phyloP scores from a whole-genome alignment of 116 monocot species.

The Thalassia testudinum region DNA sequence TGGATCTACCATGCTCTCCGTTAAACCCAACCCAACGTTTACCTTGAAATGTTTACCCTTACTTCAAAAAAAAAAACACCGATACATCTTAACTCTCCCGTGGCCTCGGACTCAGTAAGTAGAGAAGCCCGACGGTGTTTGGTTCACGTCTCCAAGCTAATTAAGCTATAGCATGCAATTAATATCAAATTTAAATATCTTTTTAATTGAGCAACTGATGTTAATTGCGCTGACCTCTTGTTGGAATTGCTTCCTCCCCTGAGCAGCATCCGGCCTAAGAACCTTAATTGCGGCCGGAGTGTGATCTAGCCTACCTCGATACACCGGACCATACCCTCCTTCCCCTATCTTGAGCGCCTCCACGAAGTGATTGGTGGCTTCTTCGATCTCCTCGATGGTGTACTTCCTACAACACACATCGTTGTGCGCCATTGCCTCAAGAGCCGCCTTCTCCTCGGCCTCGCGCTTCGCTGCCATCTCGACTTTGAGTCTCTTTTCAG shows the following conservation, averaged over 20 bases:
- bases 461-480: slow-evolving; percentile 21
- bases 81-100: too few species aligned
- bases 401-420: slow-evolving; percentile 21
- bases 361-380: slow-evolving; percentile 15
- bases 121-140: too few species aligned
- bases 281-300: slow-evolving; percentile 27
- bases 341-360: slow-evolving; percentile 21
- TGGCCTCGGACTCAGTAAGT: too few species aligned
- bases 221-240: slow-evolving; percentile 21
- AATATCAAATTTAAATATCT: too few species aligned
- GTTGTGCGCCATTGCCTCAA: slow-evolving; percentile 6
- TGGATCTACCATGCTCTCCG: too few species aligned
- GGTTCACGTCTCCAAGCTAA: too few species aligned
- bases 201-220: too few species aligned
- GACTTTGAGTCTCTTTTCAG: slow-evolving; percentile 19
- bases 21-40: too few species aligned
- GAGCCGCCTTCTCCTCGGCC: slow-evolving; percentile 22
- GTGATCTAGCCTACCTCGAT: slow-evolving; percentile 21
- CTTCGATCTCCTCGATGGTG: slow-evolving; percentile 22
- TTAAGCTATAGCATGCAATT: too few species aligned
- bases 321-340: slow-evolving; percentile 29
- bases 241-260: slow-evolving; percentile 24
- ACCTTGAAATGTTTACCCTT: too few species aligned
- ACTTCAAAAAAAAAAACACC: too few species aligned
- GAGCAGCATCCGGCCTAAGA: slow-evolving; percentile 20